phyloP scores from a whole-genome alignment of 2,329 filamentous ascomycete species.

The Atkinsonella texensis region DNA sequence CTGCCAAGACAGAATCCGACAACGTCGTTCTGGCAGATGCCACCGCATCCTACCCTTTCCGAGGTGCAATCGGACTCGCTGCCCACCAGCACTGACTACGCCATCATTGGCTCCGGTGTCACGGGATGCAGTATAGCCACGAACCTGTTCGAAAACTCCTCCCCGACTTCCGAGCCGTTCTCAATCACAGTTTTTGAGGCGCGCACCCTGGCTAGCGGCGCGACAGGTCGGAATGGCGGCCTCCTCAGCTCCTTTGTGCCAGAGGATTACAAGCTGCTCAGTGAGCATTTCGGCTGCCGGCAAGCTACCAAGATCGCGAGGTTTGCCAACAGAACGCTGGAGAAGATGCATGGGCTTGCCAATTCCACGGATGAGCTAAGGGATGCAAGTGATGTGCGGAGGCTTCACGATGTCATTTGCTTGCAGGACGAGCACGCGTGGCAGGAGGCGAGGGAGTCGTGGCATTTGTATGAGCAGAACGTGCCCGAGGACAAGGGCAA shows the following conservation, averaged over 20 bases:
- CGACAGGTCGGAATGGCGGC: constrained; percentile 20
- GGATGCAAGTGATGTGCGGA: constrained; percentile 10
- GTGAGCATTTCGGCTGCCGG: constrained; percentile 17
- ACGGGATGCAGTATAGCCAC: constrained; percentile 17
- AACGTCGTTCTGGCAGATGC: constrained; percentile 15
- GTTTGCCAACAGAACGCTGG: constrained; percentile 29
- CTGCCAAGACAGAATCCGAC: constrained; percentile 15
- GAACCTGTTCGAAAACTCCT: constrained; percentile 12
- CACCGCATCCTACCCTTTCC: constrained; percentile 13
- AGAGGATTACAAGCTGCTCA: constrained; percentile 23
- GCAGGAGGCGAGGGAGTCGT: neutral
- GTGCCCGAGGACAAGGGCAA: constrained; percentile 11
- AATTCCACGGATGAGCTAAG: constrained; percentile 8
- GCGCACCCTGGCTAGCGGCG: constrained; percentile 16
- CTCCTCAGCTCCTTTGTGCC: constrained; percentile 21
- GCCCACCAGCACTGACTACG: constrained; percentile 12
- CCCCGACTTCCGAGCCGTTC: neutral
- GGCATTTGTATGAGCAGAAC: constrained; percentile 5
- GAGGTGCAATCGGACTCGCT: constrained; percentile 13
- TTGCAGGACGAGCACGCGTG: constrained; percentile 11
- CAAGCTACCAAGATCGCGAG: constrained; percentile 28
- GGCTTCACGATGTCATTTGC: constrained; percentile 12
- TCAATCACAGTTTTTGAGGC: constrained; percentile 16
- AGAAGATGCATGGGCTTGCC: constrained; percentile 11
- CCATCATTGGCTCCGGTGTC: constrained; percentile 20